Evolutionary conservation across 225 moss, liverwort and hornwort species (phyloP).

Genomic region (Anthoceros angustus): DNA sequence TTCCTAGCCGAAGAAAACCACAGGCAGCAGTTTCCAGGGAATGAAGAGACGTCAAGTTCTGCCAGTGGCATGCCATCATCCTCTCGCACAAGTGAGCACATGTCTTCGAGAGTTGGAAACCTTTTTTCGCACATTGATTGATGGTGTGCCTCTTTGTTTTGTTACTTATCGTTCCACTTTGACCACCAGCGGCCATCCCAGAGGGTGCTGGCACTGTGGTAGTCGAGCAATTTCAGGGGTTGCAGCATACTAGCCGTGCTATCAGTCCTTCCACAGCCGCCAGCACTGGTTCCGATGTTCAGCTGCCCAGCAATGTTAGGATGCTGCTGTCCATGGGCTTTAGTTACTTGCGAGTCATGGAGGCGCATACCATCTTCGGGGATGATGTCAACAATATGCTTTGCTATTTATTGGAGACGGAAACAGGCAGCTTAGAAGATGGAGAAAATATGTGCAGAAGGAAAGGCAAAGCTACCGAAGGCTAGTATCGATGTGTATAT

Average conservation of each 20-base stretch:
- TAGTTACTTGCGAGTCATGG: conserved; percentile 76
- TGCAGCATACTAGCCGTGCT: not conserved
- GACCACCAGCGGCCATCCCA: no score
- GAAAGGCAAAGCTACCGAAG: conserved; percentile 91
- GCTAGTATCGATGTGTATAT: conserved; percentile 10
- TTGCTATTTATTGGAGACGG: conserved; percentile 90
- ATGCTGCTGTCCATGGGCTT: conserved; percentile 98
- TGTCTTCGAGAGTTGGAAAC: not conserved
- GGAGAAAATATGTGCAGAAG: conserved; percentile 66
- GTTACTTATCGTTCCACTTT: no score
- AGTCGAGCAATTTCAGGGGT: no score
- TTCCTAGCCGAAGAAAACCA: conserved; percentile 70
- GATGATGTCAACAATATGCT: conserved; percentile 91
- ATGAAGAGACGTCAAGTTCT: conserved; percentile 80
- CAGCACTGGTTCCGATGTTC: conserved; percentile 27
- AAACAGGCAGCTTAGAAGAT: conserved; percentile 36
- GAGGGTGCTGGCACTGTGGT: no score
- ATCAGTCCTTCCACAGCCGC: conserved; percentile 23
- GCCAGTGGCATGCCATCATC: conserved; percentile 86
- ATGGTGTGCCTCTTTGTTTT: no score
- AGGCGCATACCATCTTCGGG: conserved; percentile 78
- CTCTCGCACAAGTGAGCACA: conserved; percentile 54
- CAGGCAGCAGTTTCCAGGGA: conserved; percentile 50
- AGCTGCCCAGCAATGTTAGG: conserved; percentile 52
- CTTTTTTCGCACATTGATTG: no score